A percentile compares a stretch with the other conserved stretches of the same genome.
phyloP scores from a whole-genome alignment of 2,329 filamentous ascomycete species.

The Fusarium proliferatum region DNA sequence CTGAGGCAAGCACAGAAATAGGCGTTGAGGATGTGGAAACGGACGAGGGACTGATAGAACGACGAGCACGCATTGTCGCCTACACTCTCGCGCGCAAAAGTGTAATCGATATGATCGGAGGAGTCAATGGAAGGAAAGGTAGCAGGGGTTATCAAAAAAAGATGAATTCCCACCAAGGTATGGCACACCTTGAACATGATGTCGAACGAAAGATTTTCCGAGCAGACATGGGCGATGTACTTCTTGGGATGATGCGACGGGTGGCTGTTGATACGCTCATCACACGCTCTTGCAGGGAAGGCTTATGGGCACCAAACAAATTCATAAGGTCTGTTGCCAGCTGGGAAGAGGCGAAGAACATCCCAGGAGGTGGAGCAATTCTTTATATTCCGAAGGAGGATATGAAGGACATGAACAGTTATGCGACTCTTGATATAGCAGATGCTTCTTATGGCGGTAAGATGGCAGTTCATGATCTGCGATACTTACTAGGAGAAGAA shows the following conservation, averaged over 20 bases:
- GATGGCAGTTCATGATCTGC: constrained; percentile 65
- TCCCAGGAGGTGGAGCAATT: constrained; percentile 58
- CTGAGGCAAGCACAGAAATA: neutral
- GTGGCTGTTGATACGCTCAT: constrained; percentile 59
- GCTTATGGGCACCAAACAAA: constrained; percentile 45
- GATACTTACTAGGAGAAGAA: constrained; percentile 61
- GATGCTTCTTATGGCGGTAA: constrained; percentile 49
- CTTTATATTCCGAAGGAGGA: constrained; percentile 53
- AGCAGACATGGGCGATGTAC: constrained; percentile 64
- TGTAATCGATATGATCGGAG: constrained; percentile 43
- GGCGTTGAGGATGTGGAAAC: neutral
- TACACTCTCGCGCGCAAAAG: constrained; percentile 48
- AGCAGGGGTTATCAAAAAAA: neutral
- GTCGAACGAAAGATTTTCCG: constrained; percentile 48
- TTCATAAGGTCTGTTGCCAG: constrained; percentile 53
- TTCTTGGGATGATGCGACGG: constrained; percentile 63
- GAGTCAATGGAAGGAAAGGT: neutral
- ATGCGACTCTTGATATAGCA: constrained; percentile 59
- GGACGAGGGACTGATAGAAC: neutral
- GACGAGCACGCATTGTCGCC: constrained; percentile 21
- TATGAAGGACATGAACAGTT: constrained; percentile 48
- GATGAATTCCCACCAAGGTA: constrained; percentile 44
- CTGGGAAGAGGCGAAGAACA: constrained; percentile 58
- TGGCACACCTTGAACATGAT: constrained; percentile 21
- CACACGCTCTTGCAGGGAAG: constrained; percentile 18